Evolutionary conservation across 2,329 filamentous ascomycete genomes (phyloP), one percentile per base, ranked within the genome.

Genomic region (Orbilia blumenaviensis): DNA sequence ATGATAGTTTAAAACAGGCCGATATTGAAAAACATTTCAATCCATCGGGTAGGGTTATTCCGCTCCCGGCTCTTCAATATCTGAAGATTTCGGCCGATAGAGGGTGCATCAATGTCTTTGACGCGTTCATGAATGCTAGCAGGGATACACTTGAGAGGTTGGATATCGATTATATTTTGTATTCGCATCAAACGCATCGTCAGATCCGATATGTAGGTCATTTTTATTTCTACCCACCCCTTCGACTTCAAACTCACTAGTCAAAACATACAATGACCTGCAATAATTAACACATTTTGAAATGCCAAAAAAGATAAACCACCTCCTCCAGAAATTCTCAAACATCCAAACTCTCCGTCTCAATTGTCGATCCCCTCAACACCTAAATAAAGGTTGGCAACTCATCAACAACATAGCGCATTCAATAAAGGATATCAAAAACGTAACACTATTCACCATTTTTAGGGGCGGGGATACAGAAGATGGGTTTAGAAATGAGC

Each of bases 261-360:
- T 16, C 36, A 14, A 41, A 6, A 5, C n/a, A 5, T 16, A 16
- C 36, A 41, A 14, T 41, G 16, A 5, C 36, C 36, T 5, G 36
- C 6, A 48, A 6, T 12, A 18, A 7, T 23, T 48, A 48, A 48
- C 10, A 9, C 27, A 9, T 12, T 7, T 14, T 1, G n/a, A n/a
- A 25, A 48, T 41, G 6, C 2, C 14, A 48, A 27, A 7, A 46
- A 27, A 48, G 44, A 12, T 48, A 27, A 27, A 27, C 8, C 4
- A 2, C 12, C 21, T 48, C n/a, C 23, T 46, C 10, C 7, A 18
- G 6, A 61, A 6, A 10, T 61, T 61, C 38, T 12, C 56, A 9
- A 61, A 63, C 38, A 18, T 63, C 41, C 25, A 50, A n/a, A 34
- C 60, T 10, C 41, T 63, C 8, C 44, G 23, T 7, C 21, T 48